phyloP scores from a whole-genome alignment of 331 rosid species.

The Ulmus americana region DNA sequence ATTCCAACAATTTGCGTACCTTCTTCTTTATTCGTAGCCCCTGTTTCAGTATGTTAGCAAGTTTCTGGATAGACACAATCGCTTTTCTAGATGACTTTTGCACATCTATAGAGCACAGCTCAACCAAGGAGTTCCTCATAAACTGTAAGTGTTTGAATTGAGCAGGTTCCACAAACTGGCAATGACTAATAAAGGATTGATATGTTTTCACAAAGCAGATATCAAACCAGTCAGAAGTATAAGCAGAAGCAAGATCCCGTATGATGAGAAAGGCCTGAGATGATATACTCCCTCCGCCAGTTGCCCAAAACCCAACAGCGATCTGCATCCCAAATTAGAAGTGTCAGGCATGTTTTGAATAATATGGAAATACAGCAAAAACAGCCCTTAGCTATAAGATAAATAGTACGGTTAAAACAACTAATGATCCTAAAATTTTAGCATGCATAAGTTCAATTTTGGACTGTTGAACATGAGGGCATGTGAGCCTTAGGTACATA shows the following conservation, averaged over 20 bases:
- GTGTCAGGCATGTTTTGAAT: constrained; percentile 22
- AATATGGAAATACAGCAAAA: constrained; percentile 12
- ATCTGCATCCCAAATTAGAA: constrained; percentile 49
- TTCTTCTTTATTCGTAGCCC: constrained; percentile 57
- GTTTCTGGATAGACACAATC: constrained; percentile 42
- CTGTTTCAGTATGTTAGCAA: constrained; percentile 61
- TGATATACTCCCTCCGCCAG: constrained; percentile 59
- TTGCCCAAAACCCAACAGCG: constrained; percentile 81
- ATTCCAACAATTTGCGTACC: constrained; percentile 33
- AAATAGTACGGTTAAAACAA: too few relatives aligned
- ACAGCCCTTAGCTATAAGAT: background rate
- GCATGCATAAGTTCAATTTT: background rate
- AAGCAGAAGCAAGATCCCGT: constrained; percentile 50
- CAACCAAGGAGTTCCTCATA: constrained; percentile 69
- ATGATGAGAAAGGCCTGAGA: constrained; percentile 63
- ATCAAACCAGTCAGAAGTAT: constrained; percentile 55
- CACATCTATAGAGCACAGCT: constrained; percentile 69
- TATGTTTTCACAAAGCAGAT: constrained; percentile 63
- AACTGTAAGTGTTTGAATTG: constrained; percentile 45
- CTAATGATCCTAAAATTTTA: too few relatives aligned
- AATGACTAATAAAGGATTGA: constrained; percentile 61
- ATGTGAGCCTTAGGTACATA: background rate
- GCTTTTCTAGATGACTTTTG: constrained; percentile 67
- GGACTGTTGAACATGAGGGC: background rate
- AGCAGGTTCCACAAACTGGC: constrained; percentile 52